Conservation (phyloP, 371 early-diverging fungal genomes). For the Capillidium heterosporum region DNA sequence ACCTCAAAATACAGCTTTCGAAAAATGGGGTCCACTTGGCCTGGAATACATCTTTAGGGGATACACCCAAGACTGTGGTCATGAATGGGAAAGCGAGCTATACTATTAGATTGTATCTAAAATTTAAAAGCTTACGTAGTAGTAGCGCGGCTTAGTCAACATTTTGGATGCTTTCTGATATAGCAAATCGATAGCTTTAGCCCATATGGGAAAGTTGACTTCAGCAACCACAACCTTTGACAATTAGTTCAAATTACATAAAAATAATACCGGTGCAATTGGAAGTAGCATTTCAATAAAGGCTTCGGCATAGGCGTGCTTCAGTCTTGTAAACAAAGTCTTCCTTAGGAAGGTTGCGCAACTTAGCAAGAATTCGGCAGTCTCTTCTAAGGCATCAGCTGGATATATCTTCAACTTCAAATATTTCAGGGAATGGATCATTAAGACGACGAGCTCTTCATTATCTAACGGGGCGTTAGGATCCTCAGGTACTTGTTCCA, state of each 20-base stretch:
- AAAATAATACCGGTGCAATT: constrained; percentile 46
- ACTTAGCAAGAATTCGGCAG: constrained; percentile 75
- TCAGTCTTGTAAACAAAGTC: constrained; percentile 60
- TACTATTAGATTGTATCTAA: constrained; percentile 3
- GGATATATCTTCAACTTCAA: constrained; percentile 87
- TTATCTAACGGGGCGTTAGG: constrained; percentile 25
- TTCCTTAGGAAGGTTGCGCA: constrained; percentile 74
- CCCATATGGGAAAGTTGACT: constrained; percentile 86
- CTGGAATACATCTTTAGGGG: constrained; percentile 70
- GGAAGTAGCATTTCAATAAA: constrained; percentile 82
- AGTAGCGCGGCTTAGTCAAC: constrained; percentile 65
- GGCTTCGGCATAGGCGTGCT: constrained; percentile 77
- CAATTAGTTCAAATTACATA: not conserved
- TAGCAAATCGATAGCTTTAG: constrained; percentile 74
- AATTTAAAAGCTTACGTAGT: constrained; percentile 17
- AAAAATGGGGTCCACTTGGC: constrained; percentile 55
- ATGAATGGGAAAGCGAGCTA: constrained; percentile 70
- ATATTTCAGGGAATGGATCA: constrained; percentile 77
- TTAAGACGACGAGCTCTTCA: constrained; percentile 66
- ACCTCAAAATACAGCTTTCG: constrained; percentile 55
- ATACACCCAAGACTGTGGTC: constrained; percentile 74
- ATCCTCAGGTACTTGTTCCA: constrained; percentile 40
- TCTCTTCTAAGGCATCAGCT: constrained; percentile 77
- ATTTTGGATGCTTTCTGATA: constrained; percentile 79
- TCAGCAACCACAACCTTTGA: constrained; percentile 70